Evolutionary conservation across 2,329 filamentous ascomycete species (phyloP), one percentile per base, ranked within the genome.

Genomic region (Colletotrichum theobromicola): DNA sequence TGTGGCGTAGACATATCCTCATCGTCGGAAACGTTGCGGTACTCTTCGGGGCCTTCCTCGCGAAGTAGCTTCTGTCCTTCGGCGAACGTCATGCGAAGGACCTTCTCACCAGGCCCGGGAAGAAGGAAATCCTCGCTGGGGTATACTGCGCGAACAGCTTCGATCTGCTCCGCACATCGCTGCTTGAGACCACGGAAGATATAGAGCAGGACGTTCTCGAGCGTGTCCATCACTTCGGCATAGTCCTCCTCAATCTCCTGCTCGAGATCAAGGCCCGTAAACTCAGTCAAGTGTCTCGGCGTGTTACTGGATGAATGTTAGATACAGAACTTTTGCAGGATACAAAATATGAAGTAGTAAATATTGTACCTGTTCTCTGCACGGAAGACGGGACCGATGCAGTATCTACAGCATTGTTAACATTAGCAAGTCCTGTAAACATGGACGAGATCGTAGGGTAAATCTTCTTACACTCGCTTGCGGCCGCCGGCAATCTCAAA

Each of bases 211-310:
- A 60, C 58, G 12, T 58, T 61, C 76, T 73, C 78, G 70, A 63
- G 63, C 8, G 74, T 63, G 16, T 26, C 34, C 24, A 57, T 30
- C 12, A 64, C 50, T 15, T 53, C 32, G 28, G 15, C 24, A 85
- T 97, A 97, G 82, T 91, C 86, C 74, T 96, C 90, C 80, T 94
- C 89, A 82, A 97, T 96, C 80, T 95, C 94, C 94, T 96, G 97
- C 83, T 97, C 95, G 82, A 97, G 81, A 94, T 97, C 95, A 65
- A 97, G 93, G 80, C 94, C 94, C 7, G 93, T 96, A 84, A 97
- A 97, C 88, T 96, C 94, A 13, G 94, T 96, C 92, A 97, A 92
- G 80, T 97, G 94, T 77, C 94, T 90, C 32, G 94, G 93, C 1
- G 94, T 97, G 85, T 96, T 96, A 68, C 92, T 94, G 85, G 85